A percentile compares a stretch with the other conserved stretches of the same genome.
These are phyloP conservation scores for Venustampulla echinocandica DNA, from an alignment of 495 filamentous ascomycete species.

Conservation along the genomic window DNA sequence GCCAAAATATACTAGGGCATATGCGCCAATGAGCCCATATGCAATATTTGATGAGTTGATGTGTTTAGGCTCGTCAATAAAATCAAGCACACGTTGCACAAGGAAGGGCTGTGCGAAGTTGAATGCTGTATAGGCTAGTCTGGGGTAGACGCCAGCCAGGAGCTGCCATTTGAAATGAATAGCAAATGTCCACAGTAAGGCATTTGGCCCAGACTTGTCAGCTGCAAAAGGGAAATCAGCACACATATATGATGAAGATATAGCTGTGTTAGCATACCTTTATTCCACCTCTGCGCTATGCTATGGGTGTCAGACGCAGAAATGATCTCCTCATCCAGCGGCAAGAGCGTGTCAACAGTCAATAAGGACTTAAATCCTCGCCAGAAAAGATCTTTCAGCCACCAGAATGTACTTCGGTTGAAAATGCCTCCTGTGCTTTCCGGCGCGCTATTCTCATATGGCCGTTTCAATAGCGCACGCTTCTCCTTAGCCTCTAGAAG, in stretches of 20 bases:
- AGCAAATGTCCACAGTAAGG: not conserved
- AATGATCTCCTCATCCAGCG: constrained; percentile 8
- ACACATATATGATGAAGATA: not conserved
- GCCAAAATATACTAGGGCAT: constrained; percentile 50
- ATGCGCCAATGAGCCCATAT: constrained; percentile 58
- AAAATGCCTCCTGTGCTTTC: constrained; percentile 51
- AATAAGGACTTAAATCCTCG: constrained; percentile 31
- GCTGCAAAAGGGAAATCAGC: not conserved
- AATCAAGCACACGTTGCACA: constrained; percentile 23
- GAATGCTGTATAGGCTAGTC: constrained; percentile 43
- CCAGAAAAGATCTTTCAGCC: constrained; percentile 48
- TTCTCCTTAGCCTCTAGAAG: constrained; percentile 11
- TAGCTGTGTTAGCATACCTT: not conserved
- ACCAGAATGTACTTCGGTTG: constrained; percentile 46
- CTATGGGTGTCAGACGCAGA: not conserved
- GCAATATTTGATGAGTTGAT: constrained; percentile 21
- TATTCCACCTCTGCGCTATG: no score
- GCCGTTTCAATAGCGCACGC: constrained; percentile 6
- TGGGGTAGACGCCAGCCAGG: constrained; percentile 20
- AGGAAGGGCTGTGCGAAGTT: constrained; percentile 58
- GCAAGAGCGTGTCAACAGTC: constrained; percentile 29
- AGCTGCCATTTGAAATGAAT: constrained; percentile 26
- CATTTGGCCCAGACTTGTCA: not conserved
- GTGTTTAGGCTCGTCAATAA: constrained; percentile 23
- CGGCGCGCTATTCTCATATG: not conserved